phyloP scores from a whole-genome alignment of 768 basidiomycete species.

The Tulasnella sp. region DNA sequence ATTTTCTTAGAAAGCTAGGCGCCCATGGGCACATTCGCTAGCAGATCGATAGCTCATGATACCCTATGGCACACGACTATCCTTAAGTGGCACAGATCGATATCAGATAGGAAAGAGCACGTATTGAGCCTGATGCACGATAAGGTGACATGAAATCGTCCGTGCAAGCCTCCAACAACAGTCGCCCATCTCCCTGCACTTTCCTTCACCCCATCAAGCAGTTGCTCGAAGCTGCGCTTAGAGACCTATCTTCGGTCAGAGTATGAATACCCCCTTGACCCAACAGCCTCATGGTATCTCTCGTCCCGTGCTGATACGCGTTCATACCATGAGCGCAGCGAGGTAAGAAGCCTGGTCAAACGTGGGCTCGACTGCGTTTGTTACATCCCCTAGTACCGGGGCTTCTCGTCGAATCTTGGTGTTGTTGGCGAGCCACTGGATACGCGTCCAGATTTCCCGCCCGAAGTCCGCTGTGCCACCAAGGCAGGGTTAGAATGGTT shows the following conservation, averaged over 20 bases:
- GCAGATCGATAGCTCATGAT: not conserved
- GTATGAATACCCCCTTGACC: not conserved
- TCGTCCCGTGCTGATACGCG: not conserved
- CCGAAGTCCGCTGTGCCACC: constrained; percentile 51
- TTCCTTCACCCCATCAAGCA: not conserved
- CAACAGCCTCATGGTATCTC: not conserved
- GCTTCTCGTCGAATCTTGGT: constrained; percentile 13
- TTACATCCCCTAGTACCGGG: not conserved
- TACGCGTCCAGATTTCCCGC: constrained; percentile 53
- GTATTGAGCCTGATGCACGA: not conserved
- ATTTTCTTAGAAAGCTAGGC: too few relatives aligned
- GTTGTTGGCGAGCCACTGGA: constrained; percentile 52
- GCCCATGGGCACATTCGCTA: too few relatives aligned
- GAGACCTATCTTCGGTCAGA: not conserved
- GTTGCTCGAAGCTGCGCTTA: not conserved
- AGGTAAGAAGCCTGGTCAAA: not conserved
- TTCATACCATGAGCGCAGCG: not conserved
- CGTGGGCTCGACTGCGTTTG: not conserved
- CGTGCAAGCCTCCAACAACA: too few relatives aligned
- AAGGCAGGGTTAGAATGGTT: not conserved
- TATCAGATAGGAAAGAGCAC: not conserved
- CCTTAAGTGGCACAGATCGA: not conserved
- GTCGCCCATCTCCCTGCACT: too few relatives aligned
- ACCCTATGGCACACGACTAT: not conserved
- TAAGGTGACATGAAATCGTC: not conserved